A percentile compares a stretch with the other conserved stretches of the same genome.
Evolutionary conservation across 192 early-diverging fungal species (phyloP).

Genomic region (Cetraspora pellucida): DNA sequence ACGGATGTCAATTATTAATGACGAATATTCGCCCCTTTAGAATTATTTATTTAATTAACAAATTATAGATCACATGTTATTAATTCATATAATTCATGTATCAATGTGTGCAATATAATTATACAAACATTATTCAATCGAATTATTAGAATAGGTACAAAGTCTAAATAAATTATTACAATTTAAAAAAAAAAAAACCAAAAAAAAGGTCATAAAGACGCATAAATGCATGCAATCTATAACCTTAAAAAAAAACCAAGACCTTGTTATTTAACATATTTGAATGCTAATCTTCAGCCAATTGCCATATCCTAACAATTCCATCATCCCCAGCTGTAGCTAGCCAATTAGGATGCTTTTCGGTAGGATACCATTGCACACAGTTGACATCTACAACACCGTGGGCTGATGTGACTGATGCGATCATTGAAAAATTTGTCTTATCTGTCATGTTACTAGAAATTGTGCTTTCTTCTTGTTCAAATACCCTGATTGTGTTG

Average conservation of each 20-base stretch:
- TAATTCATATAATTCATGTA: too few relatives aligned
- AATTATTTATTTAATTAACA: neutral
- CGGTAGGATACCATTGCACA: conserved; percentile 79
- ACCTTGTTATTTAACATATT: too few relatives aligned
- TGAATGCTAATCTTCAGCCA: conserved; percentile 28
- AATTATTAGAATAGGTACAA: too few relatives aligned
- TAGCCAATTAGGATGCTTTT: conserved; percentile 66
- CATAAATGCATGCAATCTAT: too few relatives aligned
- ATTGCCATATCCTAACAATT: conserved; percentile 79
- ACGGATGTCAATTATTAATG: neutral
- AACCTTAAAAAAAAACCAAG: too few relatives aligned
- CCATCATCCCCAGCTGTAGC: conserved; percentile 94
- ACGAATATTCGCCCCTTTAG: neutral
- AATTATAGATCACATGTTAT: too few relatives aligned
- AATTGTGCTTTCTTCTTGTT: conserved; percentile 31
- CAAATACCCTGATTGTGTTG: conserved; percentile 73
- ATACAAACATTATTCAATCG: too few relatives aligned
- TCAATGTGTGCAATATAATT: too few relatives aligned
- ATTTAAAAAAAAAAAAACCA: too few relatives aligned
- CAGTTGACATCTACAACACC: conserved; percentile 89
- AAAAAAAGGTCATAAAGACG: too few relatives aligned
- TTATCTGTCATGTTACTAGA: neutral
- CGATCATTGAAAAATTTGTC: conserved; percentile 35
- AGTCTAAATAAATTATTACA: too few relatives aligned
- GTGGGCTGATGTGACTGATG: conserved; percentile 67